Evolutionary conservation across 2,329 filamentous ascomycete species (phyloP).

Genomic region (Arthrobotrys megalospora): DNA sequence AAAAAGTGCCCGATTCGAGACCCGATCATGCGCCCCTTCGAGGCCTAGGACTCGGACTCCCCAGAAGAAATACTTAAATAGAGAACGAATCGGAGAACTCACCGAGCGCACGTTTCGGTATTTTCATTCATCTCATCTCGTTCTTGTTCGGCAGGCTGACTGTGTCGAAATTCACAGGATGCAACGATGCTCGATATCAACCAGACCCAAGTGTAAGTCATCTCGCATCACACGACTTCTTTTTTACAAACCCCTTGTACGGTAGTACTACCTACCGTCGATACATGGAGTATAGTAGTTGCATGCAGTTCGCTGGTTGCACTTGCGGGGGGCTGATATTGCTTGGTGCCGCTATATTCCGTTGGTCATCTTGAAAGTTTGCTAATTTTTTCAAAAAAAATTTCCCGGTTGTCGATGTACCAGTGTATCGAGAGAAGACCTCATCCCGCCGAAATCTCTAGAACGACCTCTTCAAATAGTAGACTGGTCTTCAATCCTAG

Average conservation of each 20-base stretch:
- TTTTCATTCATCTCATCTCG: neutral
- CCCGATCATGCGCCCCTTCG: conserved; percentile 21
- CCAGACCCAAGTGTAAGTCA: conserved; percentile 59
- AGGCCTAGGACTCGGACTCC: neutral
- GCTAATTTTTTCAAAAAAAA: conserved; percentile 11
- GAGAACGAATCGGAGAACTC: conserved; percentile 49
- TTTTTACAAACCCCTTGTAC: neutral
- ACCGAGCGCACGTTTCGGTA: conserved; percentile 52
- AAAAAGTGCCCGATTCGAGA: conserved; percentile 24
- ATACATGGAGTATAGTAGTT: too few relatives aligned
- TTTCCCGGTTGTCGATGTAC: neutral
- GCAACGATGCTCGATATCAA: conserved; percentile 44
- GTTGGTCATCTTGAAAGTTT: conserved; percentile 8
- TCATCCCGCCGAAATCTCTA: conserved; percentile 45
- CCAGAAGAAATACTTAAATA: conserved; percentile 4
- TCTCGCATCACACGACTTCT: conserved; percentile 45
- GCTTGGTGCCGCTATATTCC: conserved; percentile 12
- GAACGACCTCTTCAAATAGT: conserved; percentile 28
- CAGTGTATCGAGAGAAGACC: conserved; percentile 52
- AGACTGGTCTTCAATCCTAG: conserved; percentile 57
- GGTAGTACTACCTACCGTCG: too few relatives aligned
- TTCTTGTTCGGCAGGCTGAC: neutral
- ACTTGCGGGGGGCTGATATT: neutral
- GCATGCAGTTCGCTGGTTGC: neutral
- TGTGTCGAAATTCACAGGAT: neutral